A percentile compares a stretch with the other conserved stretches of the same genome.
These are phyloP conservation scores for Fraxinus latifolia DNA, from an alignment of 305 asterid species.

Conservation along the genomic window DNA sequence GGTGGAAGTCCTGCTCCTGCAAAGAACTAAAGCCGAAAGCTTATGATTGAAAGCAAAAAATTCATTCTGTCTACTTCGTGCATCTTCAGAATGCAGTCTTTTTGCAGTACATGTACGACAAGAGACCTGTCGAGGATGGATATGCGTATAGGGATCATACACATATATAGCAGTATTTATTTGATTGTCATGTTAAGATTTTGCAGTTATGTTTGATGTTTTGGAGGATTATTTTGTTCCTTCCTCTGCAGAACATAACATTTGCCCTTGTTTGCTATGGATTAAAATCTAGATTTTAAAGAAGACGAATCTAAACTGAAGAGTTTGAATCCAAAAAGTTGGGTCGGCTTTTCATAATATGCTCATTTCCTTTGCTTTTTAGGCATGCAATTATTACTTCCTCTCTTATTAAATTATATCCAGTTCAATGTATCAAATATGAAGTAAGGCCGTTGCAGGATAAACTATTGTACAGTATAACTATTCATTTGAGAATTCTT, in stretches of 20 bases:
- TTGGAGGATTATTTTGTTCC: neutral
- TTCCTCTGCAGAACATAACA: neutral
- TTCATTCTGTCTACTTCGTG: neutral
- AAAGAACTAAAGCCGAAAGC: conserved; percentile 32
- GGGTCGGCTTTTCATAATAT: neutral
- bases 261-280: neutral
- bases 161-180: neutral
- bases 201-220: neutral
- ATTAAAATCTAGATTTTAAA: neutral
- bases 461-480: neutral
- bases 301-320: neutral
- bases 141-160: neutral
- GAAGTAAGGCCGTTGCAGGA: neutral
- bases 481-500: neutral
- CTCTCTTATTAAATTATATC: neutral
- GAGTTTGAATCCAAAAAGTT: neutral
- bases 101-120: neutral
- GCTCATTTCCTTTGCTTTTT: neutral
- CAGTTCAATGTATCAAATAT: neutral
- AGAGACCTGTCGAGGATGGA: neutral
- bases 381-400: neutral
- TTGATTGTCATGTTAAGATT: neutral
- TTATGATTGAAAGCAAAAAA: neutral
- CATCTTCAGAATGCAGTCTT: neutral
- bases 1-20: conserved; percentile 58